Percentiles rank a stretch among this genome's conserved stretches.
phyloP scores from a whole-genome alignment of 2,329 filamentous ascomycete genomes.

The Biscogniauxia marginata region DNA sequence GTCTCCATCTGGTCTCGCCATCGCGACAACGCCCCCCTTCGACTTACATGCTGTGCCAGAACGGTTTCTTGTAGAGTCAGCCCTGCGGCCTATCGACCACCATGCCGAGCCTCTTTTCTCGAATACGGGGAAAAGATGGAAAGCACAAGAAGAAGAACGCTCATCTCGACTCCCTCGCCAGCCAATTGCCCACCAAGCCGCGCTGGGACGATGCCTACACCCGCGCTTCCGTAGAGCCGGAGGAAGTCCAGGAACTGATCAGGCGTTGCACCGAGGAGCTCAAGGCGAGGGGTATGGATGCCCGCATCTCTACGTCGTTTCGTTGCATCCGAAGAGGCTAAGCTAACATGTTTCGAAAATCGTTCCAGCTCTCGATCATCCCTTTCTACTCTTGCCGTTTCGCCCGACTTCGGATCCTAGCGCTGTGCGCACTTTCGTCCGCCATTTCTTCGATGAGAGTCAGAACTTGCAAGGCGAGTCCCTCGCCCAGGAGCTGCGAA shows the following conservation, averaged over 20 bases:
- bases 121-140: conserved; percentile 74
- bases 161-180: conserved; percentile 47
- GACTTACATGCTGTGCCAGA: conserved; percentile 14
- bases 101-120: conserved; percentile 61
- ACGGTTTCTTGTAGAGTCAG: conserved; percentile 10
- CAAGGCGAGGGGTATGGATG: conserved; percentile 80
- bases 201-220: conserved; percentile 87
- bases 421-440: conserved; percentile 86
- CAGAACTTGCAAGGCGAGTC: conserved; percentile 65
- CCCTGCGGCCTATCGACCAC: conserved; percentile 26
- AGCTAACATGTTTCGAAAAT: conserved; percentile 11
- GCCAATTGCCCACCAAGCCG: conserved; percentile 63
- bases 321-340: neutral
- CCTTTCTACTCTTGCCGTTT: conserved; percentile 92
- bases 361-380: conserved; percentile 79
- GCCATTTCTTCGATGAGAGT: conserved; percentile 81
- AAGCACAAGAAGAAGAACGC: conserved; percentile 63
- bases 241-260: conserved; percentile 87
- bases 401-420: conserved; percentile 90
- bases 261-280: conserved; percentile 84
- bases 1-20: conserved; percentile 7
- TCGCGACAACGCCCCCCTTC: conserved; percentile 9
- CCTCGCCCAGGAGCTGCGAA: conserved; percentile 80
- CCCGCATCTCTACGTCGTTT: conserved; percentile 1
- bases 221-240: conserved; percentile 76